A percentile compares a stretch with the other conserved stretches of the same genome.
Evolutionary conservation across 306 rosid genomes (phyloP).

Genomic region (Medicago lupulina): DNA sequence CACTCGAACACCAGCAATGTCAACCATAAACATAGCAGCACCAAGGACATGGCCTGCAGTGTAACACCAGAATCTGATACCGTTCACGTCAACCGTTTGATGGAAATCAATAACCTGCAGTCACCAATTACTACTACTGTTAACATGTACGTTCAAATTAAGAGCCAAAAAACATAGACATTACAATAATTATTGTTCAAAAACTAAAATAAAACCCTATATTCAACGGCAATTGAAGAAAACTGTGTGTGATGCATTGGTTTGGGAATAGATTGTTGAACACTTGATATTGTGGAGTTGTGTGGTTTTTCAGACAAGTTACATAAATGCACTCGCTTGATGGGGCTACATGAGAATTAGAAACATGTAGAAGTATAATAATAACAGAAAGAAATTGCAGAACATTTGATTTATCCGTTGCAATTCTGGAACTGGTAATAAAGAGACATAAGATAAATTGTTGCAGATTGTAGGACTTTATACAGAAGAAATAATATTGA

Average conservation of each 20-base stretch:
- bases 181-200: neutral
- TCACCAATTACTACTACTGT: conserved; percentile 20
- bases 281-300: conserved; percentile 34
- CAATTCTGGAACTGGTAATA: neutral
- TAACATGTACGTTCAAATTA: neutral
- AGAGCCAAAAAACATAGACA: neutral
- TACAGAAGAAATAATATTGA: conserved; percentile 7
- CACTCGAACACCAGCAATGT: conserved; percentile 90
- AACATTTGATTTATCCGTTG: conserved; percentile 37
- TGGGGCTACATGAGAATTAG: conserved; percentile 33
- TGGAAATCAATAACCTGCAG: conserved; percentile 95
- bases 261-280: conserved; percentile 42
- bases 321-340: conserved; percentile 28
- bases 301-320: conserved; percentile 49
- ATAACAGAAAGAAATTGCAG: conserved; percentile 8
- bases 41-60: conserved; percentile 98
- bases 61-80: conserved; percentile 97
- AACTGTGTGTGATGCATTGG: conserved; percentile 43
- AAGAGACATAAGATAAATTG: neutral
- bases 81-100: conserved; percentile 90
- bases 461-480: neutral
- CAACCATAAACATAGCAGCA: conserved; percentile 99
- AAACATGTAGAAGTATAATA: conserved; percentile 36
- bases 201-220: neutral
- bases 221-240: neutral